A percentile compares a stretch with the other conserved stretches of the same genome.
These are phyloP conservation scores for Pyrenophora teres DNA, from an alignment of 2,329 filamentous ascomycete genomes.

Conservation along the genomic window DNA sequence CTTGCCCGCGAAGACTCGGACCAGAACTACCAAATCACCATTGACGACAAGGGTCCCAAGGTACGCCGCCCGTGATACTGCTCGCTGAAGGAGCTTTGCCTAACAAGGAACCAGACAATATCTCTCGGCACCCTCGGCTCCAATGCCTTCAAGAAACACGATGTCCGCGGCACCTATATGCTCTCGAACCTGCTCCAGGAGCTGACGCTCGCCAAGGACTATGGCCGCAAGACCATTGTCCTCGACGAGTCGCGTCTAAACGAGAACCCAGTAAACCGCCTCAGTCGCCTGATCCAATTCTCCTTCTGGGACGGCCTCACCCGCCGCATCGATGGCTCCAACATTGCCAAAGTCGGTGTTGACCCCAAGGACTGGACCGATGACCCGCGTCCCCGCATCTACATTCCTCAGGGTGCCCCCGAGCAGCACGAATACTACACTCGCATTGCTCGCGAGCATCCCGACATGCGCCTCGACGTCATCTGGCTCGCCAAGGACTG, in stretches of 20 bases:
- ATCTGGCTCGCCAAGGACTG: conserved; percentile 71
- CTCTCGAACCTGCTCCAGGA: conserved; percentile 96
- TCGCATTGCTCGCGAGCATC: conserved; percentile 74
- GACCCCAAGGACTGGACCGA: conserved; percentile 97
- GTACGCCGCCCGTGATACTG: conserved; percentile 51
- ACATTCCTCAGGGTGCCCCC: conserved; percentile 81
- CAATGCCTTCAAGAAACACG: conserved; percentile 83
- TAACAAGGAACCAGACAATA: conserved; percentile 64
- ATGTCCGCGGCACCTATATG: conserved; percentile 95
- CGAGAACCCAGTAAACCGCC: conserved; percentile 89
- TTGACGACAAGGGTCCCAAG: conserved; percentile 94
- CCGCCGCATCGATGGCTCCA: conserved; percentile 53
- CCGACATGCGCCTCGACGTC: conserved; percentile 87
- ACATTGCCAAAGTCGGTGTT: conserved; percentile 80
- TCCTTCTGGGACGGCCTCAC: conserved; percentile 76
- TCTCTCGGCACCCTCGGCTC: conserved; percentile 84
- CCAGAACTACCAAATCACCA: conserved; percentile 94
- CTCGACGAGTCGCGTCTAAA: conserved; percentile 89
- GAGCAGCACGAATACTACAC: conserved; percentile 91
- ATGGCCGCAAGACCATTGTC: conserved; percentile 85
- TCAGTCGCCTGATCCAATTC: conserved; percentile 83
- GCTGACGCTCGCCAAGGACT: conserved; percentile 87
- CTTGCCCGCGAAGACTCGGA: conserved; percentile 90
- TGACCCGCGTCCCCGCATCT: conserved; percentile 88
- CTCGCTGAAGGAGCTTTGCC: conserved; percentile 3